Evolutionary conservation across 352 stramenopile species (phyloP).

Genomic region (Saprolegnia parasitica): DNA sequence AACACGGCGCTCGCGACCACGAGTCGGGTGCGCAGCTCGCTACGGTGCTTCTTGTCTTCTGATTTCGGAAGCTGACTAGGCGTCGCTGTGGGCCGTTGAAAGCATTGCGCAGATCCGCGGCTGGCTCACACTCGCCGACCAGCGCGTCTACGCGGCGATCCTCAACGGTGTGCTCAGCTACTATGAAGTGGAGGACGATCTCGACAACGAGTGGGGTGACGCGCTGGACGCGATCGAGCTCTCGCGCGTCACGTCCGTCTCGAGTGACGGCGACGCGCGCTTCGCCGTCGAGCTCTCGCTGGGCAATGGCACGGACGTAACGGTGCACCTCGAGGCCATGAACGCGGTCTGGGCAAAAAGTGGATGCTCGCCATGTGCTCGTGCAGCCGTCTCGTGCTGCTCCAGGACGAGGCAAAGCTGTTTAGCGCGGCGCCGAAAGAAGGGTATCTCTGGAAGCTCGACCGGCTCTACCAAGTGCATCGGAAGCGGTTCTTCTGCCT

Average conservation of each 20-base stretch:
- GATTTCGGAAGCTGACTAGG: conserved; percentile 3
- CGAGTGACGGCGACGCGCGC: conserved; percentile 65
- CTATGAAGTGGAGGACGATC: conserved; percentile 76
- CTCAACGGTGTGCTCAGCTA: conserved; percentile 83
- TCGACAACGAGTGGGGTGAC: conserved; percentile 79
- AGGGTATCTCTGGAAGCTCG: conserved; percentile 84
- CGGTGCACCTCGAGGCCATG: conserved; percentile 68
- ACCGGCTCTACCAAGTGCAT: conserved; percentile 82
- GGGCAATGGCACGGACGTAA: conserved; percentile 36
- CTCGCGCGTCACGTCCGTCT: conserved; percentile 69
- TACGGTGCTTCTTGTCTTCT: neutral
- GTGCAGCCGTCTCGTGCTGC: conserved; percentile 67
- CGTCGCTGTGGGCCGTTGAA: conserved; percentile 6
- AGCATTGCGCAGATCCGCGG: conserved; percentile 47
- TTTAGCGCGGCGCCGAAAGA: conserved; percentile 75
- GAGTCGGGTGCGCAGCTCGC: neutral
- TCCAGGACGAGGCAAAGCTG: conserved; percentile 52
- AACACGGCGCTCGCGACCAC: neutral
- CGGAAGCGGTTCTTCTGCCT: conserved; percentile 76
- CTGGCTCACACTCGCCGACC: conserved; percentile 58
- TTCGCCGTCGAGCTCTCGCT: conserved; percentile 73
- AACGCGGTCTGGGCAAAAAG: conserved; percentile 54
- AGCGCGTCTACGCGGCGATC: conserved; percentile 67
- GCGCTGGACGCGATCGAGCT: conserved; percentile 77
- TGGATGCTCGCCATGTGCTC: conserved; percentile 90